These are phyloP conservation scores for Ganoderma sinense DNA, from an alignment of 1,284 basidiomycete species.

Conservation along the genomic window DNA sequence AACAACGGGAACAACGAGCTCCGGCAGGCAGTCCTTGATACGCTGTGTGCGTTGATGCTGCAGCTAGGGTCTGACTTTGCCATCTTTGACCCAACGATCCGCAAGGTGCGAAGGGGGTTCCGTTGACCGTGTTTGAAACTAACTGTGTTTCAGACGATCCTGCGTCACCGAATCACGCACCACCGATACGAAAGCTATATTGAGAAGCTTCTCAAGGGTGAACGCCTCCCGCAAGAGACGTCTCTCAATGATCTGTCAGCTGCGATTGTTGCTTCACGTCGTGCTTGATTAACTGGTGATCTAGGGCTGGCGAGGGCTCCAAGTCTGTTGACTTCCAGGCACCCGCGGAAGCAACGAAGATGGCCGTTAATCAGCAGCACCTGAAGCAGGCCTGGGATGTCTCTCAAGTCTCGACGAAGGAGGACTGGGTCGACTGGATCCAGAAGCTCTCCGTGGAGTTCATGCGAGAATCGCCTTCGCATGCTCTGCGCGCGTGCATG, in stretches of 20 bases:
- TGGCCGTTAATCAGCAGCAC: conserved; percentile 97
- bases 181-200: conserved; percentile 90
- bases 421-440: conserved; percentile 98
- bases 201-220: conserved; percentile 90
- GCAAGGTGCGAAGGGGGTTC: conserved; percentile 70
- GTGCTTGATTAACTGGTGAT: conserved; percentile 12
- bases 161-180: conserved; percentile 86
- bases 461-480: conserved; percentile 98
- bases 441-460: conserved; percentile 94
- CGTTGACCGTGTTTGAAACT: neutral
- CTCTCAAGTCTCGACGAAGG: conserved; percentile 78
- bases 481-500: conserved; percentile 96
- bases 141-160: conserved; percentile 61
- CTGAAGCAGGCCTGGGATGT: conserved; percentile 98
- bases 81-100: conserved; percentile 96
- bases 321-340: conserved; percentile 76
- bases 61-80: conserved; percentile 98
- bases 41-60: conserved; percentile 89
- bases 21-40: conserved; percentile 90
- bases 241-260: conserved; percentile 56
- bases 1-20: conserved; percentile 85
- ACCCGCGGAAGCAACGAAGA: conserved; percentile 85
- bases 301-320: conserved; percentile 62
- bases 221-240: conserved; percentile 85
- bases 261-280: neutral